These are phyloP conservation scores for Beauveria scarabaeidicola DNA, from an alignment of 2,329 filamentous ascomycete genomes.

Conservation along the genomic window DNA sequence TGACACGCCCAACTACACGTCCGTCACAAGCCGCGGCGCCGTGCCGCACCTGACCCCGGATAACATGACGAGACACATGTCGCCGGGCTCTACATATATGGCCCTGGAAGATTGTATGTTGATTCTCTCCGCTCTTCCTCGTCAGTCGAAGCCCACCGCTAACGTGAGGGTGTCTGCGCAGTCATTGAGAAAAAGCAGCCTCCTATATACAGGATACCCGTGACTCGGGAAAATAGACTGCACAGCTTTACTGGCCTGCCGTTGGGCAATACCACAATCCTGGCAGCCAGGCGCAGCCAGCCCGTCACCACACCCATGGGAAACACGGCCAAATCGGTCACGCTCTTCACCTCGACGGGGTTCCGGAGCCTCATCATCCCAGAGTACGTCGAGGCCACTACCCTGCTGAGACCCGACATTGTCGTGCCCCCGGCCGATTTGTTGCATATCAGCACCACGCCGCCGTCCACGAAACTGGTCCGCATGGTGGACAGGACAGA, in stretches of 20 bases:
- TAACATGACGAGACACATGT: constrained; percentile 57
- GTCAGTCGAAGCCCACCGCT: neutral
- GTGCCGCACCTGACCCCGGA: constrained; percentile 88
- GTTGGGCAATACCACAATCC: constrained; percentile 54
- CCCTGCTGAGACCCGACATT: constrained; percentile 68
- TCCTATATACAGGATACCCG: constrained; percentile 37
- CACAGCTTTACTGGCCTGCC: constrained; percentile 71
- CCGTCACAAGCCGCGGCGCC: constrained; percentile 70
- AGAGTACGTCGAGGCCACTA: constrained; percentile 59
- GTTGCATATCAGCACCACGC: constrained; percentile 34
- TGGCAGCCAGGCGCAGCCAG: constrained; percentile 71
- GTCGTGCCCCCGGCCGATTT: constrained; percentile 72
- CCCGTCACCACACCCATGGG: constrained; percentile 62
- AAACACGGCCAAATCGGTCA: constrained; percentile 63
- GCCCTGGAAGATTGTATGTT: constrained; percentile 85
- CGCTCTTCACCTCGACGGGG: constrained; percentile 78
- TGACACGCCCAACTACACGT: constrained; percentile 75
- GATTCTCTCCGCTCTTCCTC: neutral
- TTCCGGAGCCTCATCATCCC: constrained; percentile 62
- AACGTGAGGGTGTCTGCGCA: constrained; percentile 18
- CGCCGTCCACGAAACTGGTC: constrained; percentile 62
- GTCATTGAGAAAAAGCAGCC: constrained; percentile 48
- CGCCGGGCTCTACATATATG: constrained; percentile 64
- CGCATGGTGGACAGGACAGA: constrained; percentile 85
- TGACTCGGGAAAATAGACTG: constrained; percentile 42